phyloP scores from a whole-genome alignment of 2,329 filamentous ascomycete genomes.

The Pleurostoma richardsiae region DNA sequence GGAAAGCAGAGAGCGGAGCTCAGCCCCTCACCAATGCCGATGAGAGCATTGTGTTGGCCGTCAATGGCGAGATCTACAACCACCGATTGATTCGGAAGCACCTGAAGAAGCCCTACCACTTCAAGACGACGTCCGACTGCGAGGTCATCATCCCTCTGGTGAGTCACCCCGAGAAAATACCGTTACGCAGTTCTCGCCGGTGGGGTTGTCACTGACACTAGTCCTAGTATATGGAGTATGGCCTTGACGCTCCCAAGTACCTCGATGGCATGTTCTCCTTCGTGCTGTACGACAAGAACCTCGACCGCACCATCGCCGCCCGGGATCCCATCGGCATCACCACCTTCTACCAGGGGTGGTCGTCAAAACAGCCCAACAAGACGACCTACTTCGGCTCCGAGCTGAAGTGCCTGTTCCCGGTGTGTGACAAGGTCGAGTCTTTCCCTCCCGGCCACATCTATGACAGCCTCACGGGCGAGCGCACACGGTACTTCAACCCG shows the following conservation, averaged over 20 bases:
- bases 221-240: constrained; percentile 81
- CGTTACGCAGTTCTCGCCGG: no score
- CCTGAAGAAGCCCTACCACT: constrained; percentile 80
- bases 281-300: constrained; percentile 92
- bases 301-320: constrained; percentile 88
- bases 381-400: constrained; percentile 96
- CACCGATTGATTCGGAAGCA: constrained; percentile 89
- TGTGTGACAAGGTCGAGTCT: constrained; percentile 90
- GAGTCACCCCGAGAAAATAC: constrained; percentile 27
- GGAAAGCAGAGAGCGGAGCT: constrained; percentile 73
- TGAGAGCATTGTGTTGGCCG: constrained; percentile 80
- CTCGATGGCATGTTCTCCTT: constrained; percentile 99
- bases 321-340: constrained; percentile 96
- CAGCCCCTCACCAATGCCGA: constrained; percentile 94
- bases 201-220: no score
- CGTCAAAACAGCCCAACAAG: constrained; percentile 71
- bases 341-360: constrained; percentile 94
- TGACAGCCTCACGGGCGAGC: constrained; percentile 84
- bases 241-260: constrained; percentile 83
- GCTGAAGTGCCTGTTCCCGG: constrained; percentile 85
- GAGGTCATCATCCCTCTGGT: constrained; percentile 98
- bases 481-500: constrained; percentile 86
- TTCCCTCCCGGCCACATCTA: constrained; percentile 96
- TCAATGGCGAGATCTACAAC: constrained; percentile 99
- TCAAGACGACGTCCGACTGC: constrained; percentile 98